These are phyloP conservation scores for Chlamydomonas sphaeroides DNA, from an alignment of 139 green algal species.

Conservation along the genomic window DNA sequence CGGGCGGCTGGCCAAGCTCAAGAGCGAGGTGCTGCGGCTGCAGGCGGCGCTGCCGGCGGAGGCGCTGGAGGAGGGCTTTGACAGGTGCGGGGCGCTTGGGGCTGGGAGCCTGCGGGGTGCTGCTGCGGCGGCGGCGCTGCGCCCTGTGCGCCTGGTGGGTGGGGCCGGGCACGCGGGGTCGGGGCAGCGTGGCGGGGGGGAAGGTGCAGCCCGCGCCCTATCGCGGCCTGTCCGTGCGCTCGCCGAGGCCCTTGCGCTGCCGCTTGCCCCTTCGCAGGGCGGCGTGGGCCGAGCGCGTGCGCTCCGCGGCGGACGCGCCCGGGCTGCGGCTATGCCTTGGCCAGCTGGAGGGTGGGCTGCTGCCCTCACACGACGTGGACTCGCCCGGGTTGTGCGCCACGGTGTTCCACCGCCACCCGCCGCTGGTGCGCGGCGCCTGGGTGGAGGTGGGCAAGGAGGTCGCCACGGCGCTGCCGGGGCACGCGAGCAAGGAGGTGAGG, in stretches of 20 bases:
- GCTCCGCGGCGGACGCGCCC: conserved; percentile 24
- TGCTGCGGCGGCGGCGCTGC: too few relatives aligned
- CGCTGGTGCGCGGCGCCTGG: conserved; percentile 72
- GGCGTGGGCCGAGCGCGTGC: conserved; percentile 55
- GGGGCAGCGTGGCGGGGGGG: too few relatives aligned
- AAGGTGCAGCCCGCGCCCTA: too few relatives aligned
- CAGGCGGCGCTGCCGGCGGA: conserved; percentile 53
- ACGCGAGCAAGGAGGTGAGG: conserved; percentile 26
- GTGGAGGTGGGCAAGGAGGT: conserved; percentile 43
- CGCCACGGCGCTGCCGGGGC: conserved; percentile 19
- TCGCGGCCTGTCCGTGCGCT: too few relatives aligned
- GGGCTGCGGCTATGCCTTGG: conserved; percentile 67
- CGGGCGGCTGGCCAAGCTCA: conserved; percentile 44
- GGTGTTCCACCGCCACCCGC: conserved; percentile 50
- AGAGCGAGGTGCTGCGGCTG: conserved; percentile 57
- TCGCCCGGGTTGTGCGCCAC: conserved; percentile 30
- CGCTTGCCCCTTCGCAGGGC: neutral
- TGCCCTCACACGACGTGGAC: conserved; percentile 28
- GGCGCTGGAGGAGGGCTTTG: conserved; percentile 18
- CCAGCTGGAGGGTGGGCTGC: conserved; percentile 64
- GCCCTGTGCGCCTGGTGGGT: too few relatives aligned
- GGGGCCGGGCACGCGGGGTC: too few relatives aligned
- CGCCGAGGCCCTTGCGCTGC: neutral
- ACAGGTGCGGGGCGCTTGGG: conserved; percentile 18
- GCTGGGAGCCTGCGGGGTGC: too few relatives aligned